phyloP scores from a whole-genome alignment of 768 basidiomycete species.

The Paxillus involutus region DNA sequence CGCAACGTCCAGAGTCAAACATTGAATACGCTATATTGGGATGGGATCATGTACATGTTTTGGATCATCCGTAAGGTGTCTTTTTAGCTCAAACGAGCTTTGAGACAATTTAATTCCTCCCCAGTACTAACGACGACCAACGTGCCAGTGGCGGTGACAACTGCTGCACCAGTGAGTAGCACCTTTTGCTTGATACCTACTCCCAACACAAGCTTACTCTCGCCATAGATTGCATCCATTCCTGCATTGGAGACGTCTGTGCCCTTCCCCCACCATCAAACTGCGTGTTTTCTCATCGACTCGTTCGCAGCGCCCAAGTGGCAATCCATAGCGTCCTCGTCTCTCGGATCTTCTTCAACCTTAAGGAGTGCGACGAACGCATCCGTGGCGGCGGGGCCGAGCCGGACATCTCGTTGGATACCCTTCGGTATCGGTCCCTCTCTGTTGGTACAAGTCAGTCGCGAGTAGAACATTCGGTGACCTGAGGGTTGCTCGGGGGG shows the following conservation, averaged over 20 bases:
- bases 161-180: constrained; percentile 20
- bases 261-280: background rate
- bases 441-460: background rate
- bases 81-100: background rate
- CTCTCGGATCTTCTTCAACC: constrained; percentile 29
- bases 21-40: constrained; percentile 26
- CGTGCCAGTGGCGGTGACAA: constrained; percentile 11
- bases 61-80: constrained; percentile 17
- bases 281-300: constrained; percentile 3
- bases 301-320: constrained; percentile 22
- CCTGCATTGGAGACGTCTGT: constrained; percentile 24
- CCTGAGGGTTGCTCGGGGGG: background rate
- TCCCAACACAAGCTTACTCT: background rate
- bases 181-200: too few species aligned
- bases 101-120: background rate
- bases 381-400: background rate
- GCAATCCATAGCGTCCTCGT: constrained; percentile 25
- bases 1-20: constrained; percentile 15
- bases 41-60: constrained; percentile 27
- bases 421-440: constrained; percentile 1
- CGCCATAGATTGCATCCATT: constrained; percentile 13
- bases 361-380: constrained; percentile 15
- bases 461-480: background rate
- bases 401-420: constrained; percentile 1
- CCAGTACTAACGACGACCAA: constrained; percentile 16